Evolutionary conservation across 2,329 filamentous ascomycete genomes (phyloP), one percentile per base, ranked within the genome.

Genomic region (Colletotrichum somersetense): DNA sequence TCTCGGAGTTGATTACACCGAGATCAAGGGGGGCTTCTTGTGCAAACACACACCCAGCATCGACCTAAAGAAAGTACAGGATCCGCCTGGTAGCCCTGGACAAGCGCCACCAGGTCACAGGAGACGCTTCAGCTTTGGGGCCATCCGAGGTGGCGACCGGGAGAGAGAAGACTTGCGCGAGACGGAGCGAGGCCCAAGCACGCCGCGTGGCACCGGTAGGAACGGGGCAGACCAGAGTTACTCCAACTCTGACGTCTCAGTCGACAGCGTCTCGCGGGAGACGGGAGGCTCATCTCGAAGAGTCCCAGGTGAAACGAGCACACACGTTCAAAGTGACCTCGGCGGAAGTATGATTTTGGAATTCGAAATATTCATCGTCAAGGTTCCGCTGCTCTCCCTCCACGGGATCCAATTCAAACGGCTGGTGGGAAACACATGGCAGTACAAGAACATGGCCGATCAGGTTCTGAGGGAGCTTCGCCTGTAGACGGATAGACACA

Each of bases 391-490:
- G 63, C 90, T 99, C 73, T 95, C 93, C 53, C 84, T 99, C 69
- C 96, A 99, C 79, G 96, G 96, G 61, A 95, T 99, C 73, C 96
- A 98, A 81, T 99, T 99, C 86, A 99, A 99, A 87, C 95, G 96
- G 80, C 92, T 98, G 76, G 90, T 93, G 69, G 96, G 96, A 46
- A 96, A 97, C 72, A 98, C 96, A 71, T 98, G 96, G 95, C 95
- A 98, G 82, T 99, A 97, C 84, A 97, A 98, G 86, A 96, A 94
- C 79, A 97, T 98, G 95, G 96, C 96, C 46, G 95, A 97, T 82
- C 95, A 95, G 77, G 98, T 99, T 77, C 85, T 99, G 76, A 91
- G 92, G 79, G 95, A 96, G 80, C 84, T 99, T 76, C 91, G 91
- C 79, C 88, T 98, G 74, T 97, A 84, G 85, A 73, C 33, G 23